Conservation (phyloP, 2,329 filamentous ascomycete species). For the Curvularia hawaiiensis region DNA sequence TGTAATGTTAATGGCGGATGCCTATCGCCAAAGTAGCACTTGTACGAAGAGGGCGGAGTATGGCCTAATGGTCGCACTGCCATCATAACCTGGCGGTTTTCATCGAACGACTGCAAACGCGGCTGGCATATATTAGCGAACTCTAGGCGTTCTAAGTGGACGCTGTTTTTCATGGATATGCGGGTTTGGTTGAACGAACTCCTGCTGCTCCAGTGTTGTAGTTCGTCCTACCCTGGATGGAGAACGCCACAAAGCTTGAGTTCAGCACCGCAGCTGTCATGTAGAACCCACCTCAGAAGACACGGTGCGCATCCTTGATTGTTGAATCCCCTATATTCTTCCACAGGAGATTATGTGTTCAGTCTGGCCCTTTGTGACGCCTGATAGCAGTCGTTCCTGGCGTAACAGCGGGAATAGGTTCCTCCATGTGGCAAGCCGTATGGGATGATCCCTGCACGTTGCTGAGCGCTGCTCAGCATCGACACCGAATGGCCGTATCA, state of each 20-base stretch:
- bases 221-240: conserved; percentile 23
- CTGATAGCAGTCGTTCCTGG: conserved; percentile 15
- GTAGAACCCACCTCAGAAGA: conserved; percentile 18
- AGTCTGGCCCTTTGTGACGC: conserved; percentile 19
- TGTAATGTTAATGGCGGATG: conserved; percentile 7
- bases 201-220: conserved; percentile 11
- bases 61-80: conserved; percentile 7
- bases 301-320: neutral
- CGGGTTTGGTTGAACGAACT: conserved; percentile 4
- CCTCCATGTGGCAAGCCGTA: conserved; percentile 9
- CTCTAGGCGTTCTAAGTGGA: neutral
- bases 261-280: conserved; percentile 30
- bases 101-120: neutral
- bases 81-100: neutral
- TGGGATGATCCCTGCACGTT: conserved; percentile 8
- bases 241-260: conserved; percentile 46
- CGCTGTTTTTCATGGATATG: neutral
- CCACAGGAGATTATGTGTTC: conserved; percentile 8
- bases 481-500: neutral
- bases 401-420: conserved; percentile 10
- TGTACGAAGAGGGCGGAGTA: conserved; percentile 1
- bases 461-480: conserved; percentile 1
- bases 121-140: neutral
- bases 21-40: conserved; percentile 13
- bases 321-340: neutral